Conservation (phyloP, 1,139 yeast genomes). For the Tardiomyces depauwii region DNA sequence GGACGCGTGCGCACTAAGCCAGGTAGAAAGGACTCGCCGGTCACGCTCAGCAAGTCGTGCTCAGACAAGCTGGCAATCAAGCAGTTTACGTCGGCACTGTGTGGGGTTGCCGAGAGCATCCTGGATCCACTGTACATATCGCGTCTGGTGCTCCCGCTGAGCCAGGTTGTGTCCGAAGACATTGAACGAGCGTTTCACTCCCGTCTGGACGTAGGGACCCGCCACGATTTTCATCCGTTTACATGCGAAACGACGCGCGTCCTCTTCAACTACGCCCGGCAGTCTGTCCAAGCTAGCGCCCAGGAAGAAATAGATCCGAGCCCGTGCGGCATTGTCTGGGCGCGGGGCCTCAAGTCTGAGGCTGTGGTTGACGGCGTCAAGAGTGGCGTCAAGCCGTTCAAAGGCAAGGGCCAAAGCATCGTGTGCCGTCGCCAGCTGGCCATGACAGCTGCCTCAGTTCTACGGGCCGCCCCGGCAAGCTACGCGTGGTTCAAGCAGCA, state of each 20-base stretch:
- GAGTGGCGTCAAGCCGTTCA: neutral
- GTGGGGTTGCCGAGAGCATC: constrained; percentile 33
- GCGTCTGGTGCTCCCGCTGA: constrained; percentile 42
- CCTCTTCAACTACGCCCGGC: neutral
- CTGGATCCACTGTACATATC: constrained; percentile 37
- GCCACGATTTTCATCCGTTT: neutral
- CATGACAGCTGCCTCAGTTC: neutral
- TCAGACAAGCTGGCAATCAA: constrained; percentile 66
- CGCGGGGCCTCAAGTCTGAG: neutral
- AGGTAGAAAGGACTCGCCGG: constrained; percentile 66
- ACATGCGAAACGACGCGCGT: neutral
- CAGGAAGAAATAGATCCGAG: neutral
- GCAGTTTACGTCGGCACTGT: constrained; percentile 53
- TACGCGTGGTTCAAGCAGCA: neutral
- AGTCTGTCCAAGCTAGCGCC: neutral
- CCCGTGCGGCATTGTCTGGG: neutral
- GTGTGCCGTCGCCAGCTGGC: neutral
- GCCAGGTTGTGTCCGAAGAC: constrained; percentile 11
- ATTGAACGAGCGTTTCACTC: neutral
- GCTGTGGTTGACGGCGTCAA: neutral
- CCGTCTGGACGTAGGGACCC: neutral
- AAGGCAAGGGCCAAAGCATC: neutral
- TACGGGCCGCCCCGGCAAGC: neutral
- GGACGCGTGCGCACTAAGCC: constrained; percentile 86
- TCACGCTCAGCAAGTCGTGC: constrained; percentile 72